Evolutionary conservation across 208 protist species (phyloP).

Genomic region (Acanthamoeba polyphaga): DNA sequence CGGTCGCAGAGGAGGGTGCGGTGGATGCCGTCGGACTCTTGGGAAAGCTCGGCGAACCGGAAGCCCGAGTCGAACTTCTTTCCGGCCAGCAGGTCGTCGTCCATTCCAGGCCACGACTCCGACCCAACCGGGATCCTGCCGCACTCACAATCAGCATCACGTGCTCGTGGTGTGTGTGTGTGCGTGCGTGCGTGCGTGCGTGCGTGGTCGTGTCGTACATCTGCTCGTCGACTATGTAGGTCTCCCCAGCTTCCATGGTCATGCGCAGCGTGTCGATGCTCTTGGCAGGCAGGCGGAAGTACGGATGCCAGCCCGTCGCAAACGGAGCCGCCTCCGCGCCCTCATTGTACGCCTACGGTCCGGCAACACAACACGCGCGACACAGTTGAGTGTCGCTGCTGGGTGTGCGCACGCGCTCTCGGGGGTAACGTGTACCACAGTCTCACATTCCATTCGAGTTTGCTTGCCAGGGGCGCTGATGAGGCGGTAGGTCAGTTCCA

Average conservation of each 20-base stretch:
- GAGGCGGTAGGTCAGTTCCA: conserved; percentile 41
- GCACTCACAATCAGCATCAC: too few relatives aligned
- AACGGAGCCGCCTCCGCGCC: conserved; percentile 3
- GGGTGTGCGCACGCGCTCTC: too few relatives aligned
- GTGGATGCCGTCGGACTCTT: not conserved
- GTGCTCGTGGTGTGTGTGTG: not conserved
- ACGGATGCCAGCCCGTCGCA: conserved; percentile 30
- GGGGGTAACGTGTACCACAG: not conserved
- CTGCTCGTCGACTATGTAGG: conserved; percentile 24
- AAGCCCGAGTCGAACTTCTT: conserved; percentile 22
- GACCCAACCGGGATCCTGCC: conserved; percentile 1
- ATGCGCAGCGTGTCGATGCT: not conserved
- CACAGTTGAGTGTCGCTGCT: too few relatives aligned
- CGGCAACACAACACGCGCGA: not conserved
- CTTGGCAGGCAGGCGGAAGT: conserved; percentile 4
- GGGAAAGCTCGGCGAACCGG: not conserved
- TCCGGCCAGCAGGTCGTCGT: not conserved
- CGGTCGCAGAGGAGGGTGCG: not conserved
- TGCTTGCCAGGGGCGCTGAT: not conserved
- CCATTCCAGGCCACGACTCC: not conserved
- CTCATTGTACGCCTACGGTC: conserved; percentile 17
- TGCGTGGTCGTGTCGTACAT: not conserved
- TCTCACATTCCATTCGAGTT: not conserved
- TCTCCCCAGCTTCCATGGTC: not conserved
- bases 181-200: not conserved